Evolutionary conservation across 1,139 yeast species (phyloP).

Genomic region (Diutina siamensis): DNA sequence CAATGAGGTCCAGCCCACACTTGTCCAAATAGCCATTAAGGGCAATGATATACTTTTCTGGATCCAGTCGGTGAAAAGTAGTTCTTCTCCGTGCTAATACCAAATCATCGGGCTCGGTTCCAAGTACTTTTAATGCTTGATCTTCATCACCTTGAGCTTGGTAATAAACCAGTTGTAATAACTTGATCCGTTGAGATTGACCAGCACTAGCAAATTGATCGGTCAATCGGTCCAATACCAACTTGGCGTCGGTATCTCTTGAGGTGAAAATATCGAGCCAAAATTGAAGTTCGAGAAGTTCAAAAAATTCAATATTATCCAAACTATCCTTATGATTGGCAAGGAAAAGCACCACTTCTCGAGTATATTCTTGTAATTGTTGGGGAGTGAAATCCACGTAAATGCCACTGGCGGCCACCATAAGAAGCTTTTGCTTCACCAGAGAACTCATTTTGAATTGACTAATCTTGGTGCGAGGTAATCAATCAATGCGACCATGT

Average conservation of each 20-base stretch:
- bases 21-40: constrained; percentile 38
- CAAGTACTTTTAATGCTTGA: constrained; percentile 26
- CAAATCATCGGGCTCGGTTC: constrained; percentile 25
- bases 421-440: neutral
- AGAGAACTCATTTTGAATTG: neutral
- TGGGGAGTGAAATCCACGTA: constrained; percentile 1
- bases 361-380: neutral
- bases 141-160: constrained; percentile 32
- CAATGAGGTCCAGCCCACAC: constrained; percentile 61
- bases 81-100: constrained; percentile 23
- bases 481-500: no score
- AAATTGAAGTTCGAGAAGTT: constrained; percentile 61
- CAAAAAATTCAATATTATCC: constrained; percentile 33
- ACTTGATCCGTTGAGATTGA: constrained; percentile 41
- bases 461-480: no score
- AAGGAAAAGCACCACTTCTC: constrained; percentile 9
- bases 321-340: constrained; percentile 9
- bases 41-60: constrained; percentile 32
- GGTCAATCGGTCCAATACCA: constrained; percentile 45
- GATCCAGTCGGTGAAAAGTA: constrained; percentile 19
- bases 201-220: constrained; percentile 47
- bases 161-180: constrained; percentile 44
- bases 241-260: constrained; percentile 61
- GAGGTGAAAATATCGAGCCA: constrained; percentile 52
- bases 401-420: constrained; percentile 1